Evolutionary conservation across 768 basidiomycete genomes (phyloP).

Genomic region (Mycena floridula): DNA sequence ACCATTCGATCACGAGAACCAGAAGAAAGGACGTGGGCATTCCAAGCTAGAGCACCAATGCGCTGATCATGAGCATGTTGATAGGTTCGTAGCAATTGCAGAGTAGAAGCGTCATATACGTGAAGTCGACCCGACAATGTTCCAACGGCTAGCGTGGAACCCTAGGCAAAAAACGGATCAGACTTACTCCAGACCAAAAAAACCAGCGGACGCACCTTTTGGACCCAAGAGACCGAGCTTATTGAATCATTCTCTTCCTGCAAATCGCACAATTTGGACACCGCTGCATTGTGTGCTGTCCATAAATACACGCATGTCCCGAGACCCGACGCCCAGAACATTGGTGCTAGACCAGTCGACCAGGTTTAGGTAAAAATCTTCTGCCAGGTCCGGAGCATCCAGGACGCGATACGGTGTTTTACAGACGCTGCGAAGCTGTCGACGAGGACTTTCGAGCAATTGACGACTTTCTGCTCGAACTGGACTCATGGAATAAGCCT

Average conservation of each 20-base stretch:
- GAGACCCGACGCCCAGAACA: slow-evolving; percentile 88
- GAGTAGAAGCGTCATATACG: slow-evolving; percentile 86
- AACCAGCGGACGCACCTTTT: slow-evolving; percentile 40
- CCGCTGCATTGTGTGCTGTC: slow-evolving; percentile 90
- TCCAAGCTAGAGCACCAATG: slow-evolving; percentile 95
- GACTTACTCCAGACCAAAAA: background rate
- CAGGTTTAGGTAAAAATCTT: slow-evolving; percentile 97
- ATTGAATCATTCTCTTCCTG: slow-evolving; percentile 61
- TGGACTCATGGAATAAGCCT: slow-evolving; percentile 87
- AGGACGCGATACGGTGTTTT: slow-evolving; percentile 96
- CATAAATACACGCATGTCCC: slow-evolving; percentile 93
- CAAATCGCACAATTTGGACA: slow-evolving; percentile 88
- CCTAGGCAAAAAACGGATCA: slow-evolving; percentile 35
- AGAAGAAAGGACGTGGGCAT: slow-evolving; percentile 77
- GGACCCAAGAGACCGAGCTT: slow-evolving; percentile 91
- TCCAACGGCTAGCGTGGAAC: slow-evolving; percentile 87
- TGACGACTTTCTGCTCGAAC: slow-evolving; percentile 78
- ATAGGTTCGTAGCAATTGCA: slow-evolving; percentile 76
- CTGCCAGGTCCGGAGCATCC: slow-evolving; percentile 94
- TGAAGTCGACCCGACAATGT: slow-evolving; percentile 86
- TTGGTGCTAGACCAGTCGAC: slow-evolving; percentile 98
- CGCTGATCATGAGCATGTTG: slow-evolving; percentile 80
- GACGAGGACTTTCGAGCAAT: slow-evolving; percentile 79
- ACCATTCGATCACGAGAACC: slow-evolving; percentile 90
- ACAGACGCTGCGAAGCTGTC: slow-evolving; percentile 75